A percentile compares a stretch with the other conserved stretches of the same genome.
phyloP scores from a whole-genome alignment of 225 moss, liverwort and hornwort species.

The Asterella californica region DNA sequence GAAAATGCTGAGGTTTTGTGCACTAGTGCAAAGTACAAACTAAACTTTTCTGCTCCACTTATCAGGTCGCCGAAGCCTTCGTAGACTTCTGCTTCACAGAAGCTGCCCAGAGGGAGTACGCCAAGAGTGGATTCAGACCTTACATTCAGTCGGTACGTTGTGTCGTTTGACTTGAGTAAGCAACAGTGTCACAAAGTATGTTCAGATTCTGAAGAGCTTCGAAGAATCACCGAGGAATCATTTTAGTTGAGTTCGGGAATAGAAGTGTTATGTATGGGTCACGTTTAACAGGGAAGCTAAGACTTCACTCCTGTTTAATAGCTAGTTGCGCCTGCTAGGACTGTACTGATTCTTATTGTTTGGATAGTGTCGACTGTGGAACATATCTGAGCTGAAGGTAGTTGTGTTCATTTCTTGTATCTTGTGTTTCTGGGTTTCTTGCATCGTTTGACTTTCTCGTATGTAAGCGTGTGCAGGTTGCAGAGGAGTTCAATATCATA shows the following conservation, averaged over 20 bases:
- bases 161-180: background rate
- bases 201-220: background rate
- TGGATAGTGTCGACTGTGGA: too few species aligned
- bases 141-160: constrained; percentile 27
- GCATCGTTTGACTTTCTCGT: background rate
- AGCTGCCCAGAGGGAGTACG: constrained; percentile 35
- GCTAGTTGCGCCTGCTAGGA: background rate
- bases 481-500: constrained; percentile 23
- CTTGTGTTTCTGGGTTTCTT: background rate
- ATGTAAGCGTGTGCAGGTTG: constrained; percentile 11
- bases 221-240: background rate
- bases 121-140: constrained; percentile 37
- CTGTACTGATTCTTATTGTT: background rate
- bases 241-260: background rate
- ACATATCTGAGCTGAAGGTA: too few species aligned
- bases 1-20: background rate
- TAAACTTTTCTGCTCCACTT: background rate
- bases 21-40: background rate
- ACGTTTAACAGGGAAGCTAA: too few species aligned
- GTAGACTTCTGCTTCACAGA: constrained; percentile 36
- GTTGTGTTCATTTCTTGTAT: too few species aligned
- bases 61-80: constrained; percentile 35
- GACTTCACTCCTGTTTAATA: background rate
- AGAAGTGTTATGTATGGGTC: background rate
- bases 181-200: background rate